phyloP scores from a whole-genome alignment of 1,284 basidiomycete species.

The Melampsora americana region DNA sequence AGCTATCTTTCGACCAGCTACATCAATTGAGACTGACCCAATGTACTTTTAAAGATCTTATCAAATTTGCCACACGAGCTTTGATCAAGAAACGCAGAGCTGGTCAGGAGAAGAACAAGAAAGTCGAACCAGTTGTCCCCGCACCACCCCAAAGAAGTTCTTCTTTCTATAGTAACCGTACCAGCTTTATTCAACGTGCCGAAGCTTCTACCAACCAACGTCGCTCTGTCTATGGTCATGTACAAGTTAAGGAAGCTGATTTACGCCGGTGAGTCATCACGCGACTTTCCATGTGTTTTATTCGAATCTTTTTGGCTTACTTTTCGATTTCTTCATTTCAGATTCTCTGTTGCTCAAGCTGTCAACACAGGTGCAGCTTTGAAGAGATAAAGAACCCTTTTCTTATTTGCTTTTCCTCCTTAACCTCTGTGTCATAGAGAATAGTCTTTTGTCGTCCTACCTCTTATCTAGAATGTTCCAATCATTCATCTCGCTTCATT shows the following conservation, averaged over 20 bases:
- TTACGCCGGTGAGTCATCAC: slow-evolving; percentile 23
- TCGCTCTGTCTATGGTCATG: slow-evolving; percentile 9
- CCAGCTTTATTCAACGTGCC: slow-evolving; percentile 79
- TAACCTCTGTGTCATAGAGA: too few species aligned
- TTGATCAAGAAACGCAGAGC: slow-evolving; percentile 62
- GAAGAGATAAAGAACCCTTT: background rate
- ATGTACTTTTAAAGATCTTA: slow-evolving; percentile 65
- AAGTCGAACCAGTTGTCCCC: slow-evolving; percentile 66
- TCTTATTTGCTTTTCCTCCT: too few species aligned
- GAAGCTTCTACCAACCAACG: slow-evolving; percentile 19
- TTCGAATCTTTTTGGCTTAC: background rate
- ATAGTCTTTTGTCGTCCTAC: too few species aligned
- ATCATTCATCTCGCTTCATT: too few species aligned
- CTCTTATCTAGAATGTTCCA: too few species aligned
- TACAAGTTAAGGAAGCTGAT: slow-evolving; percentile 23
- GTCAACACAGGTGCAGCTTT: slow-evolving; percentile 22
- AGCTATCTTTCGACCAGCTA: background rate
- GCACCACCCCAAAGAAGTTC: slow-evolving; percentile 79
- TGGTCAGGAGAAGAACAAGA: background rate
- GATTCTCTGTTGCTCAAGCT: slow-evolving; percentile 30
- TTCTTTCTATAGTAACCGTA: slow-evolving; percentile 87
- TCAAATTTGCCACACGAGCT: slow-evolving; percentile 77
- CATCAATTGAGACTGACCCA: background rate
- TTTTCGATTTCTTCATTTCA: slow-evolving; percentile 4
- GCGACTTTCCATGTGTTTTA: background rate